Base-by-base conservation (phyloP, 1,284 basidiomycete genomes). In the Cutaneotrichosporon mucoides region DNA sequence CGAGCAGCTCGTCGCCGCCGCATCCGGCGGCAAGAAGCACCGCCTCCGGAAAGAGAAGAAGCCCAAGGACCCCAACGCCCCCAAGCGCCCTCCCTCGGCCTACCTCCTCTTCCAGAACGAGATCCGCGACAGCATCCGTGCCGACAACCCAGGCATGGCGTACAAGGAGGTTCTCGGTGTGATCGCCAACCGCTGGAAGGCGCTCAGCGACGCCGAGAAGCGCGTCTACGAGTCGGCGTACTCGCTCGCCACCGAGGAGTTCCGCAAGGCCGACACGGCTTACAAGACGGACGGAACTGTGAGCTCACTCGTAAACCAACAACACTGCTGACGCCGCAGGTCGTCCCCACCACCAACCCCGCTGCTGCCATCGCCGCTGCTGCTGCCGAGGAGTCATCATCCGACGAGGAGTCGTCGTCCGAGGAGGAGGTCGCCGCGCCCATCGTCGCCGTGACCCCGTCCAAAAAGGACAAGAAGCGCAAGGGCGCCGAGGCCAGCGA, bases 91-190 rank as follows among this genome's bases (percentile, higher is more conserved):
- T 34, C 84, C 93, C 16, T 92, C 91, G 15, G 93, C 93, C 15
- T 99, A 97, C 81, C 86, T 99, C 73, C 82, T 96, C 68, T 99
- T 89, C 84, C 95, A 97, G 79, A 97, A 97, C 76, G 88, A 90
- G 46, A 83, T 93, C 61, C 87, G 93, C 70, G 84, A 86, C 63
- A 80, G 84, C 64, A 66, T 78, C 43, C 63, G 68, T 47, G 80
- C 80, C 50, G 79, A 82, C 66, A 80, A 89, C 73, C 88, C 89
- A 4, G 78, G 79, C 9, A 78, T 90, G 61, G 77, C 83, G 45
- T 87, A 94, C 73, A 79, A 83, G 56, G 91, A 94, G 63, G 79
- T 95, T 34, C 79, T 94, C 64, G 75, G 76, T 48, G 76, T 88
- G 66, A 89, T 95, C 66, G 82, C 88, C 12, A 84, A 85, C 63